These are phyloP conservation scores for Glebionis coronaria DNA, from an alignment of 129 eudicot species.

Conservation along the genomic window DNA sequence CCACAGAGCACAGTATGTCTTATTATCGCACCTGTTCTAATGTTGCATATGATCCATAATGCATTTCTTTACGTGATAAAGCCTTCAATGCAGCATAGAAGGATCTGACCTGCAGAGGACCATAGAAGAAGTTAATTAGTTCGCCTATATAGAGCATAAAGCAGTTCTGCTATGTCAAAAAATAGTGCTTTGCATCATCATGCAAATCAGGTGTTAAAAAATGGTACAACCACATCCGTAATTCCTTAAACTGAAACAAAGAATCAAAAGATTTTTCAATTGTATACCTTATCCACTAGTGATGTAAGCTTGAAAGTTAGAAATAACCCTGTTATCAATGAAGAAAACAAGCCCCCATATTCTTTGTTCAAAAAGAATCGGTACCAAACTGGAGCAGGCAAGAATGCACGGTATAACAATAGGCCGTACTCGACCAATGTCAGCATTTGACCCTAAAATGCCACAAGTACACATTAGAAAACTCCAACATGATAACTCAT, in stretches of 20 bases:
- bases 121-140: neutral
- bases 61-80: conserved; percentile 62
- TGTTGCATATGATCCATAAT: conserved; percentile 68
- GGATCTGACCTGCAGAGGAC: conserved; percentile 46
- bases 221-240: neutral
- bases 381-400: conserved; percentile 76
- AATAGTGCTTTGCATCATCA: conserved; percentile 10
- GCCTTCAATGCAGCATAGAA: conserved; percentile 60
- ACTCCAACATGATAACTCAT: neutral
- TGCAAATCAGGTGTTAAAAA: neutral
- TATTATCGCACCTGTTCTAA: conserved; percentile 47
- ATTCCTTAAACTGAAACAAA: neutral
- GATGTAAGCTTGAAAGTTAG: conserved; percentile 68
- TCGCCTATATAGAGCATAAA: conserved; percentile 9
- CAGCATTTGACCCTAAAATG: conserved; percentile 55
- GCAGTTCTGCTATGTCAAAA: conserved; percentile 5
- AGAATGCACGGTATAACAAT: conserved; percentile 60
- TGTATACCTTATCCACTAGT: conserved; percentile 53
- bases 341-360: conserved; percentile 67
- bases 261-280: neutral
- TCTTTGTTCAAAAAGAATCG: conserved; percentile 69
- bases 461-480: conserved; percentile 11
- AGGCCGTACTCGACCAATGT: conserved; percentile 58
- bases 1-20: neutral
- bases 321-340: conserved; percentile 58